Evolutionary conservation across 169 alveolate genomes (phyloP), one percentile per base, ranked within the genome.

Genomic region (Toxoplasma gondii): DNA sequence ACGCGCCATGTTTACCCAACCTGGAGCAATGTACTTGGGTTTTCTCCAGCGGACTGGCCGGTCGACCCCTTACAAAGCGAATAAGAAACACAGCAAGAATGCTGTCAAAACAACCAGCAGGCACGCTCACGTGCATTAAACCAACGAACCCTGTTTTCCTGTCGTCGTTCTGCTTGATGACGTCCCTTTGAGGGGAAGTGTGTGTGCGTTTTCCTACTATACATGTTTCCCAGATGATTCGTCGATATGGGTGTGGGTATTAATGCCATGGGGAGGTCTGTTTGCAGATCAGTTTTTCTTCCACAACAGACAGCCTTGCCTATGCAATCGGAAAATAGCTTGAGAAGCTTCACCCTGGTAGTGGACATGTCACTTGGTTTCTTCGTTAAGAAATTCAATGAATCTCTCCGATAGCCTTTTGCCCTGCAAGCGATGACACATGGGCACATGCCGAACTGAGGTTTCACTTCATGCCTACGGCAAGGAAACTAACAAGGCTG

Each of bases 391-490:
- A 74, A 91, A 91, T 44, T 91, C 94, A 41, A 91, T 67, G 58
- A 91, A 91, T 88, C 69, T 83, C 54, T 91, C 94, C 27, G 94
- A 91, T 41, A 91, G 94, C 70, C 94, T 67, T 34, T 78, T 81
- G 84, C 67, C 81, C 91, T 78, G 67, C 91, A 54, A 19, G 58
- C 31, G 36, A 29, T 41, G 64, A 78, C 80, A 36, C 38, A 82
- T 24, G n/a, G 41, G 87, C 64, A 41, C 88, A 34, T 22, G n/a
- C 74, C 4, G 29, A 1, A 64, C 29, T 64, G 74, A 64, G 1
- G 7, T 64, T 31, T 1, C 74, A 64, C 24, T 19, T 16, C 74
- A 64, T 16, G 9, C 74, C 74, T 64, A 64, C 74, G n/a, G 74
- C 31, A 64, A 31, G 4, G 74, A 64, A 64, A 27, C 24, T 64